phyloP scores from a whole-genome alignment of 352 stramenopile genomes.

The Phytophthora cactorum region DNA sequence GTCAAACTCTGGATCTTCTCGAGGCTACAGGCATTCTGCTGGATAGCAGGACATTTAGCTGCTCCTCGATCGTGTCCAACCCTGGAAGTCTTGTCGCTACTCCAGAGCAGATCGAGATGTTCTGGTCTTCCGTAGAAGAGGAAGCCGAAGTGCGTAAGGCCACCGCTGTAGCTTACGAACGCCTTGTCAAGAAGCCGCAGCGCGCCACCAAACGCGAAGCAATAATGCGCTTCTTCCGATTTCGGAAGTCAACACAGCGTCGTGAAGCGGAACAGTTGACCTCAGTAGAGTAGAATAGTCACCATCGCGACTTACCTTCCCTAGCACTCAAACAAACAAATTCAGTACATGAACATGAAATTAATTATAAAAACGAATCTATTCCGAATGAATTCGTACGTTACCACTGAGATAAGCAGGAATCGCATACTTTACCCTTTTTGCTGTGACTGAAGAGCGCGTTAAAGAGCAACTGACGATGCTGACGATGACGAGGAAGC shows the following conservation, averaged over 20 bases:
- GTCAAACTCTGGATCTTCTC: slow-evolving; percentile 17
- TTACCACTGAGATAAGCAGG: background rate
- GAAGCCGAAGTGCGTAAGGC: slow-evolving; percentile 25
- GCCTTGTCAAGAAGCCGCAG: slow-evolving; percentile 33
- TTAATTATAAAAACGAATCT: slow-evolving; percentile 10
- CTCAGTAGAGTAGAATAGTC: slow-evolving; percentile 11
- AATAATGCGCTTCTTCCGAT: slow-evolving; percentile 31
- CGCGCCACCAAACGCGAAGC: slow-evolving; percentile 25
- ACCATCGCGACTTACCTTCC: background rate
- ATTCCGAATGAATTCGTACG: slow-evolving; percentile 10
- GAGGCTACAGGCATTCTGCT: slow-evolving; percentile 13
- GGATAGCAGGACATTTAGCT: slow-evolving; percentile 31
- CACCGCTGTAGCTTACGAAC: slow-evolving; percentile 32
- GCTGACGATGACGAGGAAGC: slow-evolving; percentile 30
- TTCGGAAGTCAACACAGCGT: slow-evolving; percentile 16
- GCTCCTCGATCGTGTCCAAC: slow-evolving; percentile 26
- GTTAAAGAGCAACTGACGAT: slow-evolving; percentile 30
- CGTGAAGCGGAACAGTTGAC: slow-evolving; percentile 15
- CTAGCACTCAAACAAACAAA: slow-evolving; percentile 3
- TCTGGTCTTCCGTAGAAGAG: slow-evolving; percentile 28
- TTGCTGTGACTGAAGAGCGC: background rate
- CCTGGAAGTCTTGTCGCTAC: slow-evolving; percentile 25
- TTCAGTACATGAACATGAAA: background rate
- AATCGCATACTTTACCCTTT: background rate
- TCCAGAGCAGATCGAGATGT: slow-evolving; percentile 29